Base-by-base conservation (phyloP, 768 basidiomycete genomes). In the Punctularia strigosozonata region DNA sequence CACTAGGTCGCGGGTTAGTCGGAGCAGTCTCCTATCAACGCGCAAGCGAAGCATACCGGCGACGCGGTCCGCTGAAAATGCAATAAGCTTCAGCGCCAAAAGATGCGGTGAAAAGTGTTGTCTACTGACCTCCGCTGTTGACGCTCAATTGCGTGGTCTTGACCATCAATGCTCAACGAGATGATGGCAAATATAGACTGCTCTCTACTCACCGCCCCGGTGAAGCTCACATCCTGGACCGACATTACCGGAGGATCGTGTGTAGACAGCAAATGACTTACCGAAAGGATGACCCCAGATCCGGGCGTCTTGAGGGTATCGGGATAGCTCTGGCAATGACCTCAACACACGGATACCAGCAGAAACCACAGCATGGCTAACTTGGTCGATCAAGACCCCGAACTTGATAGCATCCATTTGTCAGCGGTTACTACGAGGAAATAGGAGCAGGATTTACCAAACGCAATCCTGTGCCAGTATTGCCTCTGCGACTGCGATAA, bases 311-410 rank as follows among this genome's bases (percentile, higher is more conserved):
- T 45, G 34, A 54, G 28, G 15, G 44, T 46, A 12, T 22, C 32
- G 8, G 49, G 48, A 40, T 57, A 55, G 26, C 48, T 50, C 34
- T 55, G 52, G 10, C 13, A 34, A 10, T 10, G 10, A 19, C 33
- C 10, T 34, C 33, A 34, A 19, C 33, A 10, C 33, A 10, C 10
- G 33, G 8, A 10, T 10, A 10, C 33, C 19, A 34, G 10, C 7
- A 30, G 10, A 15, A 30, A 30, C 28, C 10, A 15, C 28, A 10
- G 10, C 15, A 15, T 10, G 20, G 33, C 33, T 19, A 10, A 34
- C 33, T 19, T 34, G 33, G 40, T 54, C 46, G 26, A 56, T 56
- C 12, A 57, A 38, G 2, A 55, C 42, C 24, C 55, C 55, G 25
- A 52, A 30, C 8, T 30, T 34, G 10, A 10, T 34, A n/a, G n/a